Percentiles rank a stretch among this genome's conserved stretches.
These are phyloP conservation scores for Dendrobium officinale DNA, from an alignment of 106 monocot genomes.

Conservation along the genomic window DNA sequence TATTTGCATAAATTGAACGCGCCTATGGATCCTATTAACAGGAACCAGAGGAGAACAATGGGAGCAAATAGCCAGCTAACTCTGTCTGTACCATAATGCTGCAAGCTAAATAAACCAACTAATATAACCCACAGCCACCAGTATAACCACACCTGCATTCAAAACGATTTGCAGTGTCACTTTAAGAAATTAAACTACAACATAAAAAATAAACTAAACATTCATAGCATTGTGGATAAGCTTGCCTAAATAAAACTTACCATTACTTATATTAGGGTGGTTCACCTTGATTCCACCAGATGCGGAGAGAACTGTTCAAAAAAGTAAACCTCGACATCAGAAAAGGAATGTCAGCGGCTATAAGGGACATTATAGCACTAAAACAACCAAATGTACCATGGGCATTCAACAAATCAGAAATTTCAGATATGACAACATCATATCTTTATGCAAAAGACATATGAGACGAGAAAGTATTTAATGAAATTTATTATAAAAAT, in stretches of 20 bases:
- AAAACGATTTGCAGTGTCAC: not conserved
- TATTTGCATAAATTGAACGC: slow-evolving; percentile 49
- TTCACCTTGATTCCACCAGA: slow-evolving; percentile 52
- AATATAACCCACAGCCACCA: slow-evolving; percentile 48
- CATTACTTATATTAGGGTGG: slow-evolving; percentile 41
- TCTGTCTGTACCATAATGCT: slow-evolving; percentile 60
- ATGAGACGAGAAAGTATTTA: not conserved
- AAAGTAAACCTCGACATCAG: not conserved
- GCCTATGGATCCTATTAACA: slow-evolving; percentile 55
- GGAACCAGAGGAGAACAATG: slow-evolving; percentile 58
- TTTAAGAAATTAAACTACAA: not conserved
- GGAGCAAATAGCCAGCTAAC: slow-evolving; percentile 76
- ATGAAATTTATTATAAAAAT: not conserved
- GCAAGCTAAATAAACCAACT: slow-evolving; percentile 51
- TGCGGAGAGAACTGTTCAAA: slow-evolving; percentile 57
- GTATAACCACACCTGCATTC: slow-evolving; percentile 39
- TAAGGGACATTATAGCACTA: not conserved
- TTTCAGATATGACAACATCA: not conserved
- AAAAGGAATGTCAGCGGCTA: not conserved
- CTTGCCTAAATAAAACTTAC: slow-evolving; percentile 18
- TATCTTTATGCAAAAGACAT: not conserved
- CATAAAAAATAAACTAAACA: not conserved
- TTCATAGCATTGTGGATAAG: not conserved
- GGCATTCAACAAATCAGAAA: not conserved
- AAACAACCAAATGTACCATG: not conserved